Evolutionary conservation across 148 eudicot genomes (phyloP).

Genomic region (Rhododendron kiyosumense): DNA sequence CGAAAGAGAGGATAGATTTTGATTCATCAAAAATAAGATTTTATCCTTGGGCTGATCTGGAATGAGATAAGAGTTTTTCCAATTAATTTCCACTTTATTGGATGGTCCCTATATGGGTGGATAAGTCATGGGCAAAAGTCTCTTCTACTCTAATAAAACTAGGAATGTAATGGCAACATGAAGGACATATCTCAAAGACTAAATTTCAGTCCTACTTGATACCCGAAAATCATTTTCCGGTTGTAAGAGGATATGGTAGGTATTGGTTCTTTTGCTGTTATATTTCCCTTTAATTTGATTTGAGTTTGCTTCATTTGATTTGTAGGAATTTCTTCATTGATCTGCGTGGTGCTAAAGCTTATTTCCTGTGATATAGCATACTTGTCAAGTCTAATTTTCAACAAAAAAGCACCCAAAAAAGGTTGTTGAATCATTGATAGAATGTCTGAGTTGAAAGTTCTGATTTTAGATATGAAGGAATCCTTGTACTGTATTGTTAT

Average conservation of each 20-base stretch:
- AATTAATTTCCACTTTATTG: constrained; percentile 13
- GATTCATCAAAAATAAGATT: neutral
- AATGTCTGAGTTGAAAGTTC: neutral
- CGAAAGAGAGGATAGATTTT: neutral
- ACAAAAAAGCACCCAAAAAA: neutral
- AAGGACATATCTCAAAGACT: neutral
- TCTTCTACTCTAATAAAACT: neutral
- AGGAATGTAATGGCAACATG: neutral
- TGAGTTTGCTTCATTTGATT: neutral
- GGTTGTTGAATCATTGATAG: neutral
- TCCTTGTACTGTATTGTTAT: neutral
- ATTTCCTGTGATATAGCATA: neutral
- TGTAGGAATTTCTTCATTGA: neutral
- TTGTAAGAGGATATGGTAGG: neutral
- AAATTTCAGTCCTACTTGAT: neutral
- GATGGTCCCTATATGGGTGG: neutral
- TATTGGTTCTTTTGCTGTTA: neutral
- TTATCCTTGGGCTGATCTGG: constrained; percentile 18
- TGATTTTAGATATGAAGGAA: constrained; percentile 3
- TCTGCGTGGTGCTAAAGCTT: neutral
- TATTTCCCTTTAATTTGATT: neutral
- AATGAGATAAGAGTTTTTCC: constrained; percentile 24
- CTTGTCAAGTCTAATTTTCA: neutral
- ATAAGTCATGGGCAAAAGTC: neutral
- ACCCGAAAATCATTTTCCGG: neutral